Conservation (phyloP, 2,329 filamentous ascomycete genomes). For the Phialocephala sp. region DNA sequence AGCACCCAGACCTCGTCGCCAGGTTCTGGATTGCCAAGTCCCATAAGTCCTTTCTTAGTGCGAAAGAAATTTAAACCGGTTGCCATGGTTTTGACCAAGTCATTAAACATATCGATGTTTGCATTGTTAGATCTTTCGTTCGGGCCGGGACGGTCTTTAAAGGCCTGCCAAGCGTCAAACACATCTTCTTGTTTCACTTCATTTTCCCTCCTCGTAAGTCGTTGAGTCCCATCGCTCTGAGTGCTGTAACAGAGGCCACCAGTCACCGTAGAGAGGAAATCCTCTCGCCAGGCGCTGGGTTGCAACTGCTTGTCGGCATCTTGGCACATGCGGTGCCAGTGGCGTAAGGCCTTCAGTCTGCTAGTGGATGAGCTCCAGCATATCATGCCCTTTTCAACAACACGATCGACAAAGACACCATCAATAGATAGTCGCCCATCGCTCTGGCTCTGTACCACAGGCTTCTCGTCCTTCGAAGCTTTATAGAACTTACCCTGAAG, state of each 20-base stretch:
- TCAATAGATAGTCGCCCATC: neutral
- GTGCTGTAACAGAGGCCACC: neutral
- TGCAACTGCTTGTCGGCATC: neutral
- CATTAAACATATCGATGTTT: neutral
- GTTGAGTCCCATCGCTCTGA: neutral
- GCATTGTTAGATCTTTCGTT: neutral
- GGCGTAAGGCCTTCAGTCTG: neutral
- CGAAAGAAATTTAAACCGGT: slow-evolving; percentile 10
- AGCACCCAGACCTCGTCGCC: slow-evolving; percentile 16
- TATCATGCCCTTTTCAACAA: neutral
- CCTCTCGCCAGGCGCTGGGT: neutral
- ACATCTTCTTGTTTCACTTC: neutral
- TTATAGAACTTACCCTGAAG: neutral
- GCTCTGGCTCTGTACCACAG: neutral
- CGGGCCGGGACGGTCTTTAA: neutral
- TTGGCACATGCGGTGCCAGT: neutral
- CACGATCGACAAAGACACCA: slow-evolving; percentile 7
- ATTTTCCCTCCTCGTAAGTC: neutral
- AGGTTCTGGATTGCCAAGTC: slow-evolving; percentile 10
- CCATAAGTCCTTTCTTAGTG: slow-evolving; percentile 15
- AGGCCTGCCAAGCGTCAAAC: neutral
- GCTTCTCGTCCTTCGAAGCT: neutral
- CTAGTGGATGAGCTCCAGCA: neutral
- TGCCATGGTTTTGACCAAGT: slow-evolving; percentile 4
- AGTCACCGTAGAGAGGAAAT: neutral